Evolutionary conservation across 257 asterid genomes (phyloP), one percentile per base, ranked within the genome.

Genomic region (Solanum medicagineum): DNA sequence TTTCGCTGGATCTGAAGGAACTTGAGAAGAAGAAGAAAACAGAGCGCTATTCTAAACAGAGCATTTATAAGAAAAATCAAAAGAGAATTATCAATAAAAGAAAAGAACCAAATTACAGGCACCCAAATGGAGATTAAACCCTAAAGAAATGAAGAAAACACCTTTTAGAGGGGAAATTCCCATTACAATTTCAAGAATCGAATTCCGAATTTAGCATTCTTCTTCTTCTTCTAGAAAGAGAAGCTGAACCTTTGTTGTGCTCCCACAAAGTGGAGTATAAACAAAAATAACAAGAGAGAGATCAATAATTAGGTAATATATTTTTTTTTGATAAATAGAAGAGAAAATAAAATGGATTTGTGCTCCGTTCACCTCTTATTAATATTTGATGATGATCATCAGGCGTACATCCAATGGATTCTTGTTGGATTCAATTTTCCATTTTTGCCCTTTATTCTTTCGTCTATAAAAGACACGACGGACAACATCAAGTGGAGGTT

Each of bases 251-350:
- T 26, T 79, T 53, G 2, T 26, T 79, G 17, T 51, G 65, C 65
- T 79, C 83, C 49, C 40, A 79, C 83, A 79, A 77, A 79, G 83
- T 79, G 83, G 74, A 62, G n/a, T 73, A 71, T 19, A 87, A 83
- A 79, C 22, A 71, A 86, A 80, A 55, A 29, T 20, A 40, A 86
- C 80, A 86, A 59, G 63, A 77, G 85, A 81, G 83, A 84, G 20
- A 80, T 65, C 47, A 80, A 84, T 65, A 83, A 51, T 70, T 82
- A 80, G 81, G 69, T 60, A 19, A 26, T 59, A 59, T 9, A 8
- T 20, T n/a, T 1, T 36, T 81, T 44, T 24, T 87, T 68, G 70
- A 87, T 90, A 90, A 89, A 87, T 90, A 88, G 88, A 82, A 44
- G 17, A 54, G 17, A 54, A 85, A 87, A 84, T 62, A 84, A 86